Conservation (phyloP, 306 rosid species). For the Astragalus membranaceus region DNA sequence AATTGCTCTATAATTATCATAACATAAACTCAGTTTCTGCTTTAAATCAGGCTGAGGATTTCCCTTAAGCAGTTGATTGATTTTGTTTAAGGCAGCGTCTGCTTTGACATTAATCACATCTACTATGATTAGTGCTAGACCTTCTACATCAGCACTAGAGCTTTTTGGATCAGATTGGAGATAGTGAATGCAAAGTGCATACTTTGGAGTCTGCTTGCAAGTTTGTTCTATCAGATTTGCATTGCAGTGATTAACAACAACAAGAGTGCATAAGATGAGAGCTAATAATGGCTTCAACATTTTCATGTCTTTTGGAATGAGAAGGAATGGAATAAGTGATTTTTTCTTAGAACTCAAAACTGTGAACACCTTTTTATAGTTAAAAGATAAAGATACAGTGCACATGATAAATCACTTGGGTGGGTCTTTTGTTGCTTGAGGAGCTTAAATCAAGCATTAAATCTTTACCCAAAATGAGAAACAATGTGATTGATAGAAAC, state of each 20-base stretch:
- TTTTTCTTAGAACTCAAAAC: not conserved
- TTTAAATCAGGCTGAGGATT: not conserved
- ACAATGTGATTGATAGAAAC: too few relatives aligned
- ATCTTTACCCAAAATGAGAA: not conserved
- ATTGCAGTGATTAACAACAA: not conserved
- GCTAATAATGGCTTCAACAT: not conserved
- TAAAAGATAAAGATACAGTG: not conserved
- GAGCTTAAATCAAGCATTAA: not conserved
- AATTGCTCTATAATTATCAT: slow-evolving; percentile 9
- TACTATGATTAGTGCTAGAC: slow-evolving; percentile 32
- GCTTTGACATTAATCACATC: slow-evolving; percentile 15
- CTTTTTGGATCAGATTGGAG: slow-evolving; percentile 33
- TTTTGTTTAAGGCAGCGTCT: not conserved
- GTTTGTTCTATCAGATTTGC: slow-evolving; percentile 25
- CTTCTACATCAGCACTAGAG: slow-evolving; percentile 18
- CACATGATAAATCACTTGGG: not conserved
- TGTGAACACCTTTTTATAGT: not conserved
- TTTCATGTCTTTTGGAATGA: not conserved
- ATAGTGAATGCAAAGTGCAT: slow-evolving; percentile 18
- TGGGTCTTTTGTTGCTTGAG: not conserved
- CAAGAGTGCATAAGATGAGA: not conserved
- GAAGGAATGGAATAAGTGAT: not conserved
- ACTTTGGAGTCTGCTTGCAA: slow-evolving; percentile 43
- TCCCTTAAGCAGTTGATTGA: not conserved
- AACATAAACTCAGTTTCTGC: slow-evolving; percentile 20